phyloP scores from a whole-genome alignment of 352 stramenopile genomes.

The Ochromonadaceae sp. region DNA sequence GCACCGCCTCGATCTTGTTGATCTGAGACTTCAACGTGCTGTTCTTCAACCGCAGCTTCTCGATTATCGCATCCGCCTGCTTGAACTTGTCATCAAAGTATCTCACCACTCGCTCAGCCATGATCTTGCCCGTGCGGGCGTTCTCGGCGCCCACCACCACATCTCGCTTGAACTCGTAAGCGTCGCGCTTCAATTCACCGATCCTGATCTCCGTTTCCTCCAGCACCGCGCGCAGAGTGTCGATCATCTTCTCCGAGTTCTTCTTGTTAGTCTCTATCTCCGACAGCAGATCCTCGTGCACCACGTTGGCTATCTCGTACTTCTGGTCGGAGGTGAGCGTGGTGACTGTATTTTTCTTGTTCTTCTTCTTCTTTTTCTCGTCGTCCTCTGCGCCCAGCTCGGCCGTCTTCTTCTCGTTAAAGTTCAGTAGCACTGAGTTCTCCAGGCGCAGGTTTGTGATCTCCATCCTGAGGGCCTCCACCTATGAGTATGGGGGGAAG shows the following conservation, averaged over 20 bases:
- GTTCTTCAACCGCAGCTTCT: slow-evolving; percentile 84
- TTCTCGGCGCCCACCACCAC: slow-evolving; percentile 83
- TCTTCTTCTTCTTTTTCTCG: slow-evolving; percentile 11
- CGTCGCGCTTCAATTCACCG: slow-evolving; percentile 80
- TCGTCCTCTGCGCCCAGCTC: slow-evolving; percentile 11
- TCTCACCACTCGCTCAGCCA: slow-evolving; percentile 71
- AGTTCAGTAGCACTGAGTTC: slow-evolving; percentile 11
- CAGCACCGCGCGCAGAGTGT: slow-evolving; percentile 71
- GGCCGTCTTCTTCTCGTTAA: slow-evolving; percentile 12
- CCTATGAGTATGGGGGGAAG: neutral
- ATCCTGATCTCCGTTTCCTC: slow-evolving; percentile 84
- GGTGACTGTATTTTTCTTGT: neutral
- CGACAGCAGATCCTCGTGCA: neutral
- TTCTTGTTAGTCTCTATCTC: slow-evolving; percentile 60
- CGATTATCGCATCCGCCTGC: slow-evolving; percentile 70
- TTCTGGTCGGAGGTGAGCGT: slow-evolving; percentile 8
- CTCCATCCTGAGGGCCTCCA: neutral
- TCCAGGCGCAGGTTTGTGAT: neutral
- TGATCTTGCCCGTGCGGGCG: slow-evolving; percentile 74
- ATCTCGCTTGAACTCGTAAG: slow-evolving; percentile 86
- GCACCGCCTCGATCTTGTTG: slow-evolving; percentile 66
- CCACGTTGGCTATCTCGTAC: slow-evolving; percentile 11
- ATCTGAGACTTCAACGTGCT: slow-evolving; percentile 71
- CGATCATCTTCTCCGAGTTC: slow-evolving; percentile 74
- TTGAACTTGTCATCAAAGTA: slow-evolving; percentile 86